Conservation (phyloP, 208 protist species). For the Sergeia podlipaevii region DNA sequence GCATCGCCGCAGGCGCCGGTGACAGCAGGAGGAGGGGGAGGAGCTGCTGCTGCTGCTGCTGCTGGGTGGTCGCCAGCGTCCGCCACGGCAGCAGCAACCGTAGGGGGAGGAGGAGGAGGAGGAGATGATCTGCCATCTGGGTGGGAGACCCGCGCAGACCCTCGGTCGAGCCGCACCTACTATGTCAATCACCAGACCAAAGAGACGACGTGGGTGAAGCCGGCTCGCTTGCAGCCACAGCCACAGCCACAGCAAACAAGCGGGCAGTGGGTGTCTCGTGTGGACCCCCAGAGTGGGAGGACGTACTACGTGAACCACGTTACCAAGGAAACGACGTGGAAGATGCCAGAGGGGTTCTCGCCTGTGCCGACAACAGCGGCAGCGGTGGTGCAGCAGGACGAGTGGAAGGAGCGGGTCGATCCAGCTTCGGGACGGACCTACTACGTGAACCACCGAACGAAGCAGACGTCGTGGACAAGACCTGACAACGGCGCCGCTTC, state of each 20-base stretch:
- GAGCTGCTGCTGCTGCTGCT: neutral
- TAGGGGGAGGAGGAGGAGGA: too few relatives aligned
- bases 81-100: slow-evolving; percentile 3
- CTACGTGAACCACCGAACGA: slow-evolving; percentile 33
- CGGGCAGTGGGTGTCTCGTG: slow-evolving; percentile 32
- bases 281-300: slow-evolving; percentile 40
- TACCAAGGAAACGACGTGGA: slow-evolving; percentile 61
- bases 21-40: slow-evolving; percentile 6
- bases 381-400: neutral
- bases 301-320: slow-evolving; percentile 79
- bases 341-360: slow-evolving; percentile 11
- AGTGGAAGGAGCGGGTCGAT: slow-evolving; percentile 23
- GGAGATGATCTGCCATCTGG: slow-evolving; percentile 18
- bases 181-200: slow-evolving; percentile 52
- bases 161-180: slow-evolving; percentile 26
- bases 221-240: slow-evolving; percentile 4
- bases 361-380: slow-evolving; percentile 1
- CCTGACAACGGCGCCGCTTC: slow-evolving; percentile 9
- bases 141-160: slow-evolving; percentile 29
- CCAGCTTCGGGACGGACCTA: slow-evolving; percentile 17
- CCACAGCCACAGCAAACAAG: slow-evolving; percentile 7
- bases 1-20: slow-evolving; percentile 4
- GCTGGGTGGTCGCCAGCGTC: slow-evolving; percentile 5
- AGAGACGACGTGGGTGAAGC: slow-evolving; percentile 44
- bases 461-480: slow-evolving; percentile 31